These are phyloP conservation scores for Phytophthora pisi DNA, from an alignment of 352 stramenopile species.

Conservation along the genomic window DNA sequence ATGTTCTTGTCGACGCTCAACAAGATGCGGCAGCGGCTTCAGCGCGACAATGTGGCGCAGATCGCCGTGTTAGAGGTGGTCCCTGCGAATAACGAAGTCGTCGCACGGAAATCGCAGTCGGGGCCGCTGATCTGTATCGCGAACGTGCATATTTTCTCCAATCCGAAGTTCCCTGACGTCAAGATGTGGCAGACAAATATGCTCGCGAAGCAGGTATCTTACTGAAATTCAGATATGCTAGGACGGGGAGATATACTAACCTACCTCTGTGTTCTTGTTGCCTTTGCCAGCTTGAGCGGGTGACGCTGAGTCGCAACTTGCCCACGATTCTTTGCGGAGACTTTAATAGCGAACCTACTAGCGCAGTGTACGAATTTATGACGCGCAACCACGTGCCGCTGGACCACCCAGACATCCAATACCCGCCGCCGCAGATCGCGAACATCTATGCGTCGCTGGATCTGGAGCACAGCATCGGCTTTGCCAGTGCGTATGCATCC, in stretches of 20 bases:
- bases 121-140: constrained; percentile 92
- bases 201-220: constrained; percentile 80
- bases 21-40: constrained; percentile 89
- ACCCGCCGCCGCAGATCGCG: constrained; percentile 66
- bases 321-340: constrained; percentile 98
- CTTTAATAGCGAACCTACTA: constrained; percentile 98
- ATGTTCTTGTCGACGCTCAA: constrained; percentile 51
- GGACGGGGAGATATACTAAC: background rate
- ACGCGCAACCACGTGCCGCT: constrained; percentile 83
- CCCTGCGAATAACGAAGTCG: constrained; percentile 70
- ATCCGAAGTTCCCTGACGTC: constrained; percentile 98
- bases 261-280: background rate
- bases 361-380: constrained; percentile 97
- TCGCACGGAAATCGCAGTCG: constrained; percentile 53
- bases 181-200: constrained; percentile 98
- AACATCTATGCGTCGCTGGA: constrained; percentile 79
- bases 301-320: constrained; percentile 76
- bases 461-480: constrained; percentile 93
- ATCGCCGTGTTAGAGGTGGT: constrained; percentile 97
- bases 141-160: constrained; percentile 99
- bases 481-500: constrained; percentile 95
- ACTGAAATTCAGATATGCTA: background rate
- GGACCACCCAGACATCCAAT: constrained; percentile 93
- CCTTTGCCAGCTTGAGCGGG: constrained; percentile 66
- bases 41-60: constrained; percentile 98